Conservation (phyloP, 2,329 filamentous ascomycete genomes). For the Hortaea werneckii region DNA sequence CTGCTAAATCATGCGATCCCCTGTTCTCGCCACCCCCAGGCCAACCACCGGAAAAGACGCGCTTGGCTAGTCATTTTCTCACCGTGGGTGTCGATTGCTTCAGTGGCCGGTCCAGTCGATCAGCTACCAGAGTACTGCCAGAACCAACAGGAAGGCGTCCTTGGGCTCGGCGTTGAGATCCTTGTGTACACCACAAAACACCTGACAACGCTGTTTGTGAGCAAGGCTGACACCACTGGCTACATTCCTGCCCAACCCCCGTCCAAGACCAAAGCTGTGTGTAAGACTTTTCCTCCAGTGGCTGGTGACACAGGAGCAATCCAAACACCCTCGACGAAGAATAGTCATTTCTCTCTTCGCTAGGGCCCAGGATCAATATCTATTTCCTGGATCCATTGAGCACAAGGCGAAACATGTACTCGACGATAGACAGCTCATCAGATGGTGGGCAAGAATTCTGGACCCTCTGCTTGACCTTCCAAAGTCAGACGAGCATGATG, state of each 20-base stretch:
- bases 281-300: conserved; percentile 70
- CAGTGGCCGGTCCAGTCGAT: not conserved
- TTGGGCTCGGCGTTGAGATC: conserved; percentile 78
- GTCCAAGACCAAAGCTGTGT: not conserved
- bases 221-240: conserved; percentile 94
- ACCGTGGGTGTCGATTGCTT: conserved; percentile 35
- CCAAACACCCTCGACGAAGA: conserved; percentile 27
- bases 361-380: conserved; percentile 80
- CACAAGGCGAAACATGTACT: conserved; percentile 81
- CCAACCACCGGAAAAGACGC: conserved; percentile 63
- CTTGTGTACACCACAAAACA: conserved; percentile 72
- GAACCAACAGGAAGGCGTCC: conserved; percentile 35
- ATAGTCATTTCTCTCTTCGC: conserved; percentile 85
- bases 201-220: conserved; percentile 83
- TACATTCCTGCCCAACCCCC: conserved; percentile 47
- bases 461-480: conserved; percentile 54
- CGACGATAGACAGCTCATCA: conserved; percentile 79
- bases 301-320: conserved; percentile 54
- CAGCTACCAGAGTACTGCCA: conserved; percentile 5
- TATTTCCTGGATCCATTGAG: conserved; percentile 85
- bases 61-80: conserved; percentile 75
- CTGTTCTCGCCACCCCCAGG: conserved; percentile 72
- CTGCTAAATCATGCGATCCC: conserved; percentile 61
- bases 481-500: not conserved
- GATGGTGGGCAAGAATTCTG: conserved; percentile 89